Conservation (phyloP, 768 basidiomycete species). For the Boletus pseudopeckii region DNA sequence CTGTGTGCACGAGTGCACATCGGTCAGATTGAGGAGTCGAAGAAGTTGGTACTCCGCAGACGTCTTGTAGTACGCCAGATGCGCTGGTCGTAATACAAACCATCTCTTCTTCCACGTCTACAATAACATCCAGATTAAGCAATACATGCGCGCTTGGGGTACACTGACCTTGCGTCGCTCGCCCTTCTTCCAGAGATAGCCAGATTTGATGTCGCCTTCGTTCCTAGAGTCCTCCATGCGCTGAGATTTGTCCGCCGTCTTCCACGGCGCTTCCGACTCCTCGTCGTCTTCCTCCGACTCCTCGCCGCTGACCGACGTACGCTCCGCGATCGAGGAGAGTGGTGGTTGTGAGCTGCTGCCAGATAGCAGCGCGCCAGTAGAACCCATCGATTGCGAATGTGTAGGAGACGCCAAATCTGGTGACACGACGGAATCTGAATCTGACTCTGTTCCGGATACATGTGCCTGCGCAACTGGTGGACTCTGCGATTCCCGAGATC, state of each 20-base stretch:
- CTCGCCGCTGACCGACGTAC: constrained; percentile 65
- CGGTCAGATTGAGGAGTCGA: constrained; percentile 78
- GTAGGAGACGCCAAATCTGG: constrained; percentile 48
- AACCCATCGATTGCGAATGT: constrained; percentile 34
- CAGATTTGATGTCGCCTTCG: constrained; percentile 79
- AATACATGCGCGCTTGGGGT: background rate
- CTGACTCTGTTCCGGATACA: constrained; percentile 80
- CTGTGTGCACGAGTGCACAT: constrained; percentile 86
- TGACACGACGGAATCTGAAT: constrained; percentile 69
- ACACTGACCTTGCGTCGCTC: constrained; percentile 85
- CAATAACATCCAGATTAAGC: constrained; percentile 2
- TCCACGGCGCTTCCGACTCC: constrained; percentile 65
- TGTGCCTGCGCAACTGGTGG: constrained; percentile 28
- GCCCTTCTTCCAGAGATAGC: constrained; percentile 98
- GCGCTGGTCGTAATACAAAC: constrained; percentile 92
- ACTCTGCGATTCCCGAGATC: constrained; percentile 26
- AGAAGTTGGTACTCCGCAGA: constrained; percentile 92
- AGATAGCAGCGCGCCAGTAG: constrained; percentile 28
- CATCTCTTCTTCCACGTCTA: constrained; percentile 99
- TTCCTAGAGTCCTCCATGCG: constrained; percentile 50
- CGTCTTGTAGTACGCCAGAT: constrained; percentile 96
- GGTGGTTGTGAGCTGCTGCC: constrained; percentile 45
- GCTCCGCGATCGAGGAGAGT: constrained; percentile 76
- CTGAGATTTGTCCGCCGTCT: constrained; percentile 44
- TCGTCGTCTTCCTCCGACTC: constrained; percentile 77